Base-by-base conservation (phyloP, 352 stramenopile species). In the Phytophthora macrochlamydospora region DNA sequence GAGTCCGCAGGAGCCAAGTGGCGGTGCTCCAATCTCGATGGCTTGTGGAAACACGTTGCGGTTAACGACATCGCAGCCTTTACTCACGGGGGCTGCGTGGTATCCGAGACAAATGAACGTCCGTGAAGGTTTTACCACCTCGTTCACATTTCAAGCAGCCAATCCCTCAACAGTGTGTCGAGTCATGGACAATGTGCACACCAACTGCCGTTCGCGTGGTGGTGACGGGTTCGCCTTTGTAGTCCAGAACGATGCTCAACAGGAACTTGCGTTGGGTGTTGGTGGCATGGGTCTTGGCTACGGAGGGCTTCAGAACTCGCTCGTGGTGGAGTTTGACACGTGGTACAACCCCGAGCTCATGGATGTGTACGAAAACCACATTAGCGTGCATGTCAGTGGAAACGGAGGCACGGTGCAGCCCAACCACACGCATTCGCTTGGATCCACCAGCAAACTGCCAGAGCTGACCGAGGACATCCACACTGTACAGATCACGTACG, bases 261-360 rank as follows among this genome's bases (percentile, higher is more conserved):
- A 76, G 14, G 69, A 76, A 24, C 71, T 87, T 30, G 81, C 78
- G 8, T 55, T 98, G 4, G 93, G 93, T 3, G 55, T 56, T 2
- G 78, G 78, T 1, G 91, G 92, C 28, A 83, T 83, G 69, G 80
- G 83, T 4, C 69, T 98, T 9, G 95, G 95, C 2, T 98, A 97
- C 55, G 89, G 77, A 2, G 91, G 91, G 3, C 78, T 98, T 32
- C 51, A 56, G n/a, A 95, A 98, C 56, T 74, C 84, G 9, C 56
- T 98, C 1, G 93, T 76, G 3, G 63, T 98, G 13, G 94, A 98
- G 64, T 98, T 98, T 55, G 93, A 98, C 67, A 98, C 91, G 9
- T 97, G 86, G 79, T 97, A 89, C 75, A 98, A 98, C 69, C 64
- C 76, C 6, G 91, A 98, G 33, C 74, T 91, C 53, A 52, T 84